Evolutionary conservation across 2,329 filamentous ascomycete genomes (phyloP).

Genomic region (Ophiocordyceps australis): DNA sequence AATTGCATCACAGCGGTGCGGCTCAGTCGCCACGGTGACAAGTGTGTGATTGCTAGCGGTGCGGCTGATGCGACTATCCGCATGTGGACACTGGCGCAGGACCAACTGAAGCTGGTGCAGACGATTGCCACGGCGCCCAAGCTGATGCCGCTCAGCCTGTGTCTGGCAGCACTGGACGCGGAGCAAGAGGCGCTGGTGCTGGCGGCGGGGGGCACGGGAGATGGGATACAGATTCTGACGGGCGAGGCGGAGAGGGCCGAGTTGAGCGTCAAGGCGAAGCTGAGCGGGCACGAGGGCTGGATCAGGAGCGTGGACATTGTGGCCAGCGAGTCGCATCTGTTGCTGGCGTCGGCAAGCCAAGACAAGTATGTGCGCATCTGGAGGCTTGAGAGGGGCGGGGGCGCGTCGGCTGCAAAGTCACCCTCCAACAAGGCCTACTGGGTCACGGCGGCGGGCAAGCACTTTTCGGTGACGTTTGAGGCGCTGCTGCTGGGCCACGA

Average conservation of each 20-base stretch:
- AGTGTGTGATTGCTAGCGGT: constrained; percentile 52
- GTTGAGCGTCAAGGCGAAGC: constrained; percentile 57
- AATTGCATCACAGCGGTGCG: constrained; percentile 43
- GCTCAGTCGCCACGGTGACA: constrained; percentile 8
- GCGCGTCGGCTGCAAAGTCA: constrained; percentile 47
- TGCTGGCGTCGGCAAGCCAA: constrained; percentile 87
- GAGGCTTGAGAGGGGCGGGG: constrained; percentile 59
- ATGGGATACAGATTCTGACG: constrained; percentile 64
- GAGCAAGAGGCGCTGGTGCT: constrained; percentile 41
- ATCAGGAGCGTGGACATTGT: constrained; percentile 77
- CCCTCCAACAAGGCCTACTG: constrained; percentile 80
- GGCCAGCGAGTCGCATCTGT: constrained; percentile 46
- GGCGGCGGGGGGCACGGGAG: constrained; percentile 72
- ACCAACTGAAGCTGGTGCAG: constrained; percentile 38
- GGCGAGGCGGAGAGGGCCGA: constrained; percentile 25
- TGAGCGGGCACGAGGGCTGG: constrained; percentile 90
- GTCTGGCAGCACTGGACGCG: constrained; percentile 41
- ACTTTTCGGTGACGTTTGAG: constrained; percentile 80
- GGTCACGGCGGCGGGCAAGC: constrained; percentile 40
- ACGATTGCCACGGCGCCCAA: constrained; percentile 56
- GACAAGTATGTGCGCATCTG: constrained; percentile 95
- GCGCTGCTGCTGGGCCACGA: constrained; percentile 88
- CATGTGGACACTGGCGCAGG: constrained; percentile 46
- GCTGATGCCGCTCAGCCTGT: constrained; percentile 66
- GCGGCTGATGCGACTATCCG: constrained; percentile 59